A percentile compares a stretch with the other conserved stretches of the same genome.
Evolutionary conservation across 805 yeast genomes (phyloP).

Genomic region (Yarrowia sp.): DNA sequence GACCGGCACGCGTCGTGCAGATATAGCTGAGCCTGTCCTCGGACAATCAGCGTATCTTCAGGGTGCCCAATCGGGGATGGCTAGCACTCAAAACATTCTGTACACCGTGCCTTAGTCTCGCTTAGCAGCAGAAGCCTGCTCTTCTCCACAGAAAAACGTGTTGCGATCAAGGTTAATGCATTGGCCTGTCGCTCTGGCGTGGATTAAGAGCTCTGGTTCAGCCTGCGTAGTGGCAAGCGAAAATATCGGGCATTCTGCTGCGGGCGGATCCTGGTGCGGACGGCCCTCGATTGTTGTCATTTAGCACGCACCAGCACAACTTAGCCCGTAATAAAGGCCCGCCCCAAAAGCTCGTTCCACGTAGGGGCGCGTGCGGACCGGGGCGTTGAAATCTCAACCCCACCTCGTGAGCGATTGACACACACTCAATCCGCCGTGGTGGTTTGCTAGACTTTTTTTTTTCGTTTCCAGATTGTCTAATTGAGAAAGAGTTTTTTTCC

Average conservation of each 20-base stretch:
- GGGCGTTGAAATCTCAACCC: too few relatives aligned
- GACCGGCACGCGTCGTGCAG: neutral
- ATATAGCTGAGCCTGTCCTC: neutral
- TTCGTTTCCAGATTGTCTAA: neutral
- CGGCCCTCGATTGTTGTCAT: neutral
- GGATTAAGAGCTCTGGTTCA: neutral
- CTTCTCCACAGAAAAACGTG: conserved; percentile 17
- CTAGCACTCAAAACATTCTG: too few relatives aligned
- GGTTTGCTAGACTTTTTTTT: neutral
- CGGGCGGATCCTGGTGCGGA: neutral
- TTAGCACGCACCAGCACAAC: neutral
- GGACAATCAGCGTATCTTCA: too few relatives aligned
- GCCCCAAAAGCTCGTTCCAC: too few relatives aligned
- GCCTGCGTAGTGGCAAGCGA: neutral
- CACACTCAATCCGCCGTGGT: too few relatives aligned
- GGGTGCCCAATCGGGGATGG: too few relatives aligned
- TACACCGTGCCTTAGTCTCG: too few relatives aligned
- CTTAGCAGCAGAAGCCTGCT: neutral
- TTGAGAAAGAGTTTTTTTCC: neutral
- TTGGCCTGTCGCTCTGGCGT: neutral
- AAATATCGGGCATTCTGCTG: neutral
- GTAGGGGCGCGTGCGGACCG: too few relatives aligned
- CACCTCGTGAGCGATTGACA: too few relatives aligned
- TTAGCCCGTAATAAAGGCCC: conserved; percentile 1
- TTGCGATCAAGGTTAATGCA: conserved; percentile 4